These are phyloP conservation scores for Aspergillus kassunensis DNA, from an alignment of 495 filamentous ascomycete species.

Conservation along the genomic window DNA sequence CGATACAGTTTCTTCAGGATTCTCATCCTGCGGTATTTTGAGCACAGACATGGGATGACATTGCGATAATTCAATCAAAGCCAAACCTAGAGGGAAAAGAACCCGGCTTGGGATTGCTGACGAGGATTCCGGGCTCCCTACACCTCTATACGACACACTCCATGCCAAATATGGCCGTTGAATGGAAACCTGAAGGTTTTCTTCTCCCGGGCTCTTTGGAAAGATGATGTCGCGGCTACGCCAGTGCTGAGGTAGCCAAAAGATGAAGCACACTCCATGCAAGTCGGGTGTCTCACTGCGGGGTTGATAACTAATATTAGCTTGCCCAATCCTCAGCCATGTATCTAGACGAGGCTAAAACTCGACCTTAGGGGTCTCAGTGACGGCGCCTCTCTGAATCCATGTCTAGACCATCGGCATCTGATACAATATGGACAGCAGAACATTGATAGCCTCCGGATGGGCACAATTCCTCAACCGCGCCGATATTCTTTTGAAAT, in stretches of 20 bases:
- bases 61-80: constrained; percentile 33
- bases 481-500: not conserved
- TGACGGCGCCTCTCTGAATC: too few species aligned
- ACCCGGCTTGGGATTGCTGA: constrained; percentile 18
- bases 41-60: constrained; percentile 24
- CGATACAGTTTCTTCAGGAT: constrained; percentile 15
- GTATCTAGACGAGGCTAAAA: not conserved
- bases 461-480: not conserved
- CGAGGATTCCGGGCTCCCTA: not conserved
- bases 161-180: not conserved
- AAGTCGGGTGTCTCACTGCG: constrained; percentile 15
- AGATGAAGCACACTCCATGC: constrained; percentile 33
- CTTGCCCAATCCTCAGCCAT: not conserved
- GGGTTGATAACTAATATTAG: not conserved
- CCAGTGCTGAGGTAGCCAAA: constrained; percentile 29
- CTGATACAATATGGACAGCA: not conserved
- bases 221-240: constrained; percentile 24
- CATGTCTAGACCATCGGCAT: too few species aligned
- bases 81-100: constrained; percentile 29
- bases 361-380: too few species aligned
- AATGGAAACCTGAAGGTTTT: not conserved
- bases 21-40: constrained; percentile 19
- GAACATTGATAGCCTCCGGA: not conserved
- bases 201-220: not conserved
- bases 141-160: not conserved